phyloP scores from a whole-genome alignment of 805 yeast species.

The Kurtzmaniella cleridarum region DNA sequence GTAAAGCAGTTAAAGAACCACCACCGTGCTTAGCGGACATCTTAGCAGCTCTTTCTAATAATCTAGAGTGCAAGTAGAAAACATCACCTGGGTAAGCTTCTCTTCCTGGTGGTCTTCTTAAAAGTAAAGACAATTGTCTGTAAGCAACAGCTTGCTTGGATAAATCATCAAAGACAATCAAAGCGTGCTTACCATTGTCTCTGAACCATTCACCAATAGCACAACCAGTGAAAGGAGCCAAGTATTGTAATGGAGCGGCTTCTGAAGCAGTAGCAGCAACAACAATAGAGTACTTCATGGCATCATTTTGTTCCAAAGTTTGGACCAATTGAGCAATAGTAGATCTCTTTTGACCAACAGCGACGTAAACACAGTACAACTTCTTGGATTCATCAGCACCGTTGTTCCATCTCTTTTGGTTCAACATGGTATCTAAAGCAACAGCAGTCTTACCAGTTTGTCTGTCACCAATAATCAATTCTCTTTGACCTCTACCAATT shows the following conservation, averaged over 20 bases:
- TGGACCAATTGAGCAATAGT: conserved; percentile 99
- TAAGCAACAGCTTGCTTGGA: conserved; percentile 99
- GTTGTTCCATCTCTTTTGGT: conserved; percentile 98
- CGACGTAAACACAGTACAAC: conserved; percentile 99
- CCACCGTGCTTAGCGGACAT: conserved; percentile 84
- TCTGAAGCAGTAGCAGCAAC: conserved; percentile 99
- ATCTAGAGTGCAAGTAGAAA: conserved; percentile 91
- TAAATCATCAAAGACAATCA: conserved; percentile 95
- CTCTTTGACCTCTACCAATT: conserved; percentile 99
- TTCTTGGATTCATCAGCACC: conserved; percentile 95
- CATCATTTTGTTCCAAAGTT: conserved; percentile 97
- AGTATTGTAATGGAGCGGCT: conserved; percentile 99
- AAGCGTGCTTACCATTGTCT: conserved; percentile 97
- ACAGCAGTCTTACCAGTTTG: conserved; percentile 99
- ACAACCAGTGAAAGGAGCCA: conserved; percentile 99
- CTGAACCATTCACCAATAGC: conserved; percentile 99
- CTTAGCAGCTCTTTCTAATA: conserved; percentile 97
- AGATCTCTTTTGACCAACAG: conserved; percentile 99
- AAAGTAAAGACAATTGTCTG: conserved; percentile 96
- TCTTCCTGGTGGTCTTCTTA: conserved; percentile 97
- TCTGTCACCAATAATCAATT: conserved; percentile 99
- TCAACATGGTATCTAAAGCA: conserved; percentile 95
- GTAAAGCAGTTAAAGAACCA: conserved; percentile 94
- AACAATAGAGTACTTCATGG: conserved; percentile 93
- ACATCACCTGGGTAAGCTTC: conserved; percentile 98